Evolutionary conservation across 148 eudicot genomes (phyloP).

Genomic region (Vaccinium macrocarpon): DNA sequence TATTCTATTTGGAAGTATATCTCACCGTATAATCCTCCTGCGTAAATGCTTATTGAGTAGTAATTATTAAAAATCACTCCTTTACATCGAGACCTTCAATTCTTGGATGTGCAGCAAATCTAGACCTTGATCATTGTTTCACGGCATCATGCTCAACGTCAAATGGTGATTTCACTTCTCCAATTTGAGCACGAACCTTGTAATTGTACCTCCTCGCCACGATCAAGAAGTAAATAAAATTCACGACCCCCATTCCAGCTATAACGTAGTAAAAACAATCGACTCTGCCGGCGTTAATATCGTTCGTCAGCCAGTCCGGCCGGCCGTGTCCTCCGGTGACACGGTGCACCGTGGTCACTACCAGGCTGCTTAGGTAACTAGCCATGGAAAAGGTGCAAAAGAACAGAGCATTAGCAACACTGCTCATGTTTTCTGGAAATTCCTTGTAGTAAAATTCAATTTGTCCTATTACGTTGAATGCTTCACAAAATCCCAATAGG

Average conservation of each 20-base stretch:
- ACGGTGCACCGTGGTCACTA: constrained; percentile 36
- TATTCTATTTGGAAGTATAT: background rate
- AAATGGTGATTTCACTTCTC: background rate
- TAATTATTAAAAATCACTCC: background rate
- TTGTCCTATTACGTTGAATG: constrained; percentile 32
- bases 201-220: constrained; percentile 68
- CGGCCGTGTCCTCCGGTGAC: constrained; percentile 13
- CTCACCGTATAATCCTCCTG: no score
- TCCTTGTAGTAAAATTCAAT: constrained; percentile 49
- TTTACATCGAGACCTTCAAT: no score
- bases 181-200: constrained; percentile 22
- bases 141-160: background rate
- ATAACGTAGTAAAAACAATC: constrained; percentile 54
- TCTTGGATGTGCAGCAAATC: background rate
- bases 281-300: constrained; percentile 52
- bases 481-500: constrained; percentile 41
- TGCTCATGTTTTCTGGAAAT: constrained; percentile 53
- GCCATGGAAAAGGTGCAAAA: constrained; percentile 53
- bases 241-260: constrained; percentile 42
- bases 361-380: constrained; percentile 49
- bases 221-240: constrained; percentile 44
- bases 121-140: background rate
- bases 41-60: no score
- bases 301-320: constrained; percentile 43
- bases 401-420: constrained; percentile 53